Base-by-base conservation (phyloP, 1,284 basidiomycete species). In the Ustilago nuda region DNA sequence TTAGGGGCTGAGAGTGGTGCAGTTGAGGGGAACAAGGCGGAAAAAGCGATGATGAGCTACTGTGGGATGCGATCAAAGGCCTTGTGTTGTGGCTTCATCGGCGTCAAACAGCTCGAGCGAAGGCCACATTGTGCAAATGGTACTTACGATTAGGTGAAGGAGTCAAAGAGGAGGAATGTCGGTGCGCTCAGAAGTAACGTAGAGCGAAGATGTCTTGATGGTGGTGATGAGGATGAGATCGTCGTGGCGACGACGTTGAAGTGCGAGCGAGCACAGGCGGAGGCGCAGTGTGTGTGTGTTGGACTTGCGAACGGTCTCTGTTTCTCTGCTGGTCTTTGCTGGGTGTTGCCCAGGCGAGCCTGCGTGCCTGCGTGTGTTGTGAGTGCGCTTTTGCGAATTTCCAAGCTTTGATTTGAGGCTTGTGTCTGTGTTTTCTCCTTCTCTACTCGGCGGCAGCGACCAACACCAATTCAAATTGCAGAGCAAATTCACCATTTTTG, bases 161-260 rank as follows among this genome's bases (percentile, higher is more conserved):
- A 30, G 50, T 17, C 56, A 41, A 52, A 36, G 27, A 37, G 33
- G 37, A 54, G 19, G 57, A 41, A 50, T 45, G 45, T 19, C 52
- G 67, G 56, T 74, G 64, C 63, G 79, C 79, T 80, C 78, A 76
- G 73, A 78, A 83, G 81, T 76, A 80, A 82, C 79, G 80, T 76
- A 82, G 82, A 83, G 82, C 80, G 69, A 56, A 66, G 56, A 48
- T 37, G 59, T 61, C 58, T 76, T 71, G 68, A 65, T 76, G 72
- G 61, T 66, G 72, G 67, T 45, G 65, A 65, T 54, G 58, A 56
- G 56, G 54, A 57, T 45, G 45, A 51, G 61, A 66, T 66, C 23
- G 53, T 32, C 32, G 56, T 46, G 60, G 55, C 46, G 48, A 41
- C 53, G 57, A 19, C 36, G 11, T 13, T 48, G 23, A 61, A 52